Conservation (phyloP, 192 early-diverging fungal genomes). For the Radiomyces spectabilis region DNA sequence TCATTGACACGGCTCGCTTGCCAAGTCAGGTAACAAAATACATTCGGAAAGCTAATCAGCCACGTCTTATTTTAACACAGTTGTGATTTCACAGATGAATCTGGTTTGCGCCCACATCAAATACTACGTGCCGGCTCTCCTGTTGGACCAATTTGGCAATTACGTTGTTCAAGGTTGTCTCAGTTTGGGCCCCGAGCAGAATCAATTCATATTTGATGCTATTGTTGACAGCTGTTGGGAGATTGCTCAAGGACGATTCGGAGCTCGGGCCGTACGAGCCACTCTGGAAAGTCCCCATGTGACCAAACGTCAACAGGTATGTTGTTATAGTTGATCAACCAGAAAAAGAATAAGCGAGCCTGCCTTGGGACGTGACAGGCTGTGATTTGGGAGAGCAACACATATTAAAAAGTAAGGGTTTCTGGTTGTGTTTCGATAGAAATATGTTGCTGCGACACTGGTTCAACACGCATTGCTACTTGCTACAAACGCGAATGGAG, state of each 20-base stretch:
- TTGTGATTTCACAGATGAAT: conserved; percentile 39
- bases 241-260: conserved; percentile 88
- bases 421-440: conserved; percentile 42
- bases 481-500: conserved; percentile 87
- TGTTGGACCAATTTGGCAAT: conserved; percentile 96
- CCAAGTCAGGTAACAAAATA: conserved; percentile 45
- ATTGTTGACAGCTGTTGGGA: conserved; percentile 80
- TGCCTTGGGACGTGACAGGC: too few relatives aligned
- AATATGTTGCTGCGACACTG: conserved; percentile 85
- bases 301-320: conserved; percentile 69
- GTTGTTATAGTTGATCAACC: too few relatives aligned
- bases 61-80: too few relatives aligned
- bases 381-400: too few relatives aligned
- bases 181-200: conserved; percentile 62
- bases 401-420: neutral
- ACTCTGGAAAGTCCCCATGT: conserved; percentile 86
- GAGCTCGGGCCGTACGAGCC: conserved; percentile 86
- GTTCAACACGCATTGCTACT: conserved; percentile 75
- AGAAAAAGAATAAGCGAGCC: neutral
- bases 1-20: conserved; percentile 82
- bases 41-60: too few relatives aligned
- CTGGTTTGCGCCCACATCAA: conserved; percentile 51
- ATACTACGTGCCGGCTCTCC: conserved; percentile 72
- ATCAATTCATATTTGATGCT: conserved; percentile 95
- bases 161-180: conserved; percentile 97